Evolutionary conservation across 2,329 filamentous ascomycete species (phyloP), one percentile per base, ranked within the genome.

Genomic region (Eurotiales sp.): DNA sequence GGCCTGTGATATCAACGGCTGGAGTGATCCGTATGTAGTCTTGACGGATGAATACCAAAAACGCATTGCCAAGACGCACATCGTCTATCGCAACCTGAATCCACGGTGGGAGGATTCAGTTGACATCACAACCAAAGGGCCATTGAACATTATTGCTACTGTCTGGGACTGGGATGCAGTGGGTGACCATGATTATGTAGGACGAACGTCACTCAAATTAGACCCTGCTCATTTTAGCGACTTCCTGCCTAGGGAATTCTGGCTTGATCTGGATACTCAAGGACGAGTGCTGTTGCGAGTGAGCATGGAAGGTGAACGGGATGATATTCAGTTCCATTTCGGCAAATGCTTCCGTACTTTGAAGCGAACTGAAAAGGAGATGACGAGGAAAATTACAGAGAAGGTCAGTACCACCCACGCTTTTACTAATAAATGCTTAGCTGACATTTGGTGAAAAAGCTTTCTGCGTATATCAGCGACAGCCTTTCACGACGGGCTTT

Each of bases 141-240:
- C 93, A 10, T 80, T 99, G 52, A 96, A 97, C 61, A 84, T 99
- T 59, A 95, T 97, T 63, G 91, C 92, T 27, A 99, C 93, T 0
- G 87, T 97, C 37, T 99, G 93, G 93, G 93, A 99, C 71, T 95
- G 93, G 79, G 93, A 99, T 72, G 90, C 90, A 12, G 86, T 99
- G 61, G 93, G 93, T 49, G 93, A 97, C 64, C 93, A 99, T 65
- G 93, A 99, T 65, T 97, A 95, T 66, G 90, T 97, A 30, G 93
- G 93, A 22, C 84, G 93, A 56, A 97, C 93, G n/a, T 95, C 90
- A 17, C 78, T 99, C 58, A 99, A 99, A 72, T 78, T 99, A n/a
- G 93, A 99, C 62, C 93, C 93, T n/a, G 81, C 89, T 34, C 91
- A 96, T 72, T 99, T 99, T 71, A 86, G 90, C 60, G 93, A 99